Evolutionary conservation across 2,329 filamentous ascomycete species (phyloP).

Genomic region (Trichoderma afroharzianum): DNA sequence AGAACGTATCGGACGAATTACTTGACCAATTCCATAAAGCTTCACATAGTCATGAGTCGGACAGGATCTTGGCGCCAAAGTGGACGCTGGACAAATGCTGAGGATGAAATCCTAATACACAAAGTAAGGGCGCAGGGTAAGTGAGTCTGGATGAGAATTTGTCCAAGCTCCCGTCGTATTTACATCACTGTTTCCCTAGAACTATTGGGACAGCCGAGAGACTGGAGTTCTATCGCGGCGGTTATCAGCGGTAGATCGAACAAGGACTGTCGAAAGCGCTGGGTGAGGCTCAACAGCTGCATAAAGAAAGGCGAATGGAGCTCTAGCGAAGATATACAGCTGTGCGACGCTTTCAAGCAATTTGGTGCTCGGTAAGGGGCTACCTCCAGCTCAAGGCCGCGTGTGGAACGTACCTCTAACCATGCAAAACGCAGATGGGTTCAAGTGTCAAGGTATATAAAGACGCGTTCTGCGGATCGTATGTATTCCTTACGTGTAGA

Average conservation of each 20-base stretch:
- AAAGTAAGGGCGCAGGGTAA: background rate
- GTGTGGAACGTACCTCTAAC: background rate
- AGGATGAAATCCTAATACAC: background rate
- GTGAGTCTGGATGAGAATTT: background rate
- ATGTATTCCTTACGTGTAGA: background rate
- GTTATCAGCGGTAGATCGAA: background rate
- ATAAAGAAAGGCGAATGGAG: background rate
- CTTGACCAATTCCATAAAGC: background rate
- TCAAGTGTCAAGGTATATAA: background rate
- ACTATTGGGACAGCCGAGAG: background rate
- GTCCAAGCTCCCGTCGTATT: background rate
- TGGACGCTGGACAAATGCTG: background rate
- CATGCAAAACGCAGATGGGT: background rate
- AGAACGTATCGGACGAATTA: background rate
- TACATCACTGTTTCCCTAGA: background rate
- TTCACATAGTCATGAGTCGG: background rate
- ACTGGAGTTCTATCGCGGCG: background rate
- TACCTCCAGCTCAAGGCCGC: background rate
- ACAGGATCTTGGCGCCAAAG: background rate
- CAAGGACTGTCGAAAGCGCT: background rate
- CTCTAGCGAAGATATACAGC: background rate
- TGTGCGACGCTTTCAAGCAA: background rate
- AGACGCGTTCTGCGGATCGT: background rate
- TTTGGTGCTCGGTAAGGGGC: background rate
- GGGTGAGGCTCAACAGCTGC: background rate